Percentiles rank a stretch among this genome's conserved stretches.
Evolutionary conservation across 768 basidiomycete genomes (phyloP).

Genomic region (Gymnopilus junonius): DNA sequence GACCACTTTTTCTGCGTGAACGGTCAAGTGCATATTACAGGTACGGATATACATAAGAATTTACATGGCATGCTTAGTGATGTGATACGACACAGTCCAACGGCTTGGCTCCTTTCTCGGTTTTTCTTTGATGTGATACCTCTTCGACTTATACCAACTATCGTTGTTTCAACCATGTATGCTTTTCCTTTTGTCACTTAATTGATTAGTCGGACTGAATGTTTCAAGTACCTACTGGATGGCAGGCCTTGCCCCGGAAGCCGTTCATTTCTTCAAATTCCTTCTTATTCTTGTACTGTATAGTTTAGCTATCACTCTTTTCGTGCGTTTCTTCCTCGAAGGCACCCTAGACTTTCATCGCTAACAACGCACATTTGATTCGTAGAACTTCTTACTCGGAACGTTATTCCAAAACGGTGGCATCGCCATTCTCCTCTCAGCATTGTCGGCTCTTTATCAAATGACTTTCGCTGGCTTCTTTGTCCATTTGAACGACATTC

Average conservation of each 20-base stretch:
- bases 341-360: neutral
- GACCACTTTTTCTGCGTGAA: slow-evolving; percentile 90
- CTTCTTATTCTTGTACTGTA: slow-evolving; percentile 87
- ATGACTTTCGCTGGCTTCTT: slow-evolving; percentile 95
- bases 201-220: neutral
- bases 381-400: slow-evolving; percentile 88
- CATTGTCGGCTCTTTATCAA: slow-evolving; percentile 74
- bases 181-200: slow-evolving; percentile 27
- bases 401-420: slow-evolving; percentile 85
- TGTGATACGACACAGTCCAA: slow-evolving; percentile 57
- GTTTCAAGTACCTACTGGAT: slow-evolving; percentile 86
- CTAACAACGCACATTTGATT: neutral
- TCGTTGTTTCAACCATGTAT: slow-evolving; percentile 84
- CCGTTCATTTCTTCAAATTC: slow-evolving; percentile 93
- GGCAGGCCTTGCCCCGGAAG: slow-evolving; percentile 83
- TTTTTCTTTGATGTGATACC: slow-evolving; percentile 91
- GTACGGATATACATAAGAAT: slow-evolving; percentile 38
- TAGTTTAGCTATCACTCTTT: slow-evolving; percentile 85
- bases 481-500: slow-evolving; percentile 83
- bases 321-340: slow-evolving; percentile 49
- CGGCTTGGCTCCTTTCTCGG: slow-evolving; percentile 89
- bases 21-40: slow-evolving; percentile 86
- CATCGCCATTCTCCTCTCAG: slow-evolving; percentile 87
- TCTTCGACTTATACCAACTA: slow-evolving; percentile 85
- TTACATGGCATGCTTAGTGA: too few relatives aligned